Evolutionary conservation across 371 early-diverging fungal species (phyloP).

Genomic region (Batkoa obscura): DNA sequence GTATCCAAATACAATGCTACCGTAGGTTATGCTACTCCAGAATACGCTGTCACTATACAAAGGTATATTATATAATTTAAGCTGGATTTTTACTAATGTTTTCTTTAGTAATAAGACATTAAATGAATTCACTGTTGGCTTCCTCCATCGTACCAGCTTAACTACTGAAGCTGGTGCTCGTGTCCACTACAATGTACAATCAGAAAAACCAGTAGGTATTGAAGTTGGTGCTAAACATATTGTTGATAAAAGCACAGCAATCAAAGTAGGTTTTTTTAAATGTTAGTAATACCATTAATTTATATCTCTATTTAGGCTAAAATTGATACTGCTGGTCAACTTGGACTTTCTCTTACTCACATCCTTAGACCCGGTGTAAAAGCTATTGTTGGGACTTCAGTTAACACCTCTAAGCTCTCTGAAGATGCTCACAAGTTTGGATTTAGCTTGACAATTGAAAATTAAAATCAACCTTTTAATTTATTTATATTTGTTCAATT

Average conservation of each 20-base stretch:
- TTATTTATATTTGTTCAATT: not conserved
- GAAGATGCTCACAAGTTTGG: constrained; percentile 95
- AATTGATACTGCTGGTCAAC: constrained; percentile 81
- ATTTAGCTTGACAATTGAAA: constrained; percentile 5
- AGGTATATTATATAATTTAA: constrained; percentile 26
- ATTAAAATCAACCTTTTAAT: not conserved
- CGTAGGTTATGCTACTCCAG: constrained; percentile 65
- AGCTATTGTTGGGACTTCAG: constrained; percentile 73
- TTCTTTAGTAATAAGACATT: constrained; percentile 18
- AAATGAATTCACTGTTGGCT: constrained; percentile 65
- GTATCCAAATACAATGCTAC: constrained; percentile 74
- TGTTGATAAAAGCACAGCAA: constrained; percentile 69
- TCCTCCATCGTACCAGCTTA: constrained; percentile 84
- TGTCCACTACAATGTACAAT: constrained; percentile 75
- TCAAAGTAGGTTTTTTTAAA: constrained; percentile 25
- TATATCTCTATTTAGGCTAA: constrained; percentile 33
- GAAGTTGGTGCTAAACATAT: constrained; percentile 91
- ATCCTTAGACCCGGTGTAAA: constrained; percentile 85
- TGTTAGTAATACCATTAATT: not conserved
- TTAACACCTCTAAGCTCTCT: constrained; percentile 77
- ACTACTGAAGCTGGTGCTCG: constrained; percentile 85
- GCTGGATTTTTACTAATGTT: no score
- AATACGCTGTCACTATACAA: constrained; percentile 74
- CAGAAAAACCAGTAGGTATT: constrained; percentile 43
- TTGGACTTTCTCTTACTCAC: constrained; percentile 89